Conservation (phyloP, 1,284 basidiomycete species). For the Cutaneotrichosporon daszewskae region DNA sequence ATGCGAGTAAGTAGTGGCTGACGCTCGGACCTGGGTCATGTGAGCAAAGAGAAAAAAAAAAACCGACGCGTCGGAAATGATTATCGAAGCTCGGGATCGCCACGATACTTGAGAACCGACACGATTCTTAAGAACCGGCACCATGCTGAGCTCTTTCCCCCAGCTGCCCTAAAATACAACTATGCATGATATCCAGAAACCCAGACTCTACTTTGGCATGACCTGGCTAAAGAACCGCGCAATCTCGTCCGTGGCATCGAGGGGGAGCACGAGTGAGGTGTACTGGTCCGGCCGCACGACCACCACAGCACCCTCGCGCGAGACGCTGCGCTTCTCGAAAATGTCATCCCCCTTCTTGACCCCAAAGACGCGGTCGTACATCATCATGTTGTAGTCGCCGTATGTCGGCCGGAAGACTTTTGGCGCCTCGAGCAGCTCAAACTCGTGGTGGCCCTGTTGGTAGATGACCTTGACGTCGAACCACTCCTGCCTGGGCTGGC, state of each 20-base stretch:
- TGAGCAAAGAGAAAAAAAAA: too few relatives aligned
- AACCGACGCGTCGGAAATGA: too few relatives aligned
- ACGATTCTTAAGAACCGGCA: too few relatives aligned
- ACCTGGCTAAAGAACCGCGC: conserved; percentile 7
- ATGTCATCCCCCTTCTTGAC: conserved; percentile 11
- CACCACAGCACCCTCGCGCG: conserved; percentile 31
- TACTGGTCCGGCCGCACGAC: conserved; percentile 44
- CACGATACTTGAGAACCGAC: too few relatives aligned
- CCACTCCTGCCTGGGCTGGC: conserved; percentile 3
- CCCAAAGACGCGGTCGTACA: conserved; percentile 23
- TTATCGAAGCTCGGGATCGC: too few relatives aligned
- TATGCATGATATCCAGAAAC: too few relatives aligned
- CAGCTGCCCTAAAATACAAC: too few relatives aligned
- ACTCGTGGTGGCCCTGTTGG: conserved; percentile 25
- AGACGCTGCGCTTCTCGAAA: conserved; percentile 5
- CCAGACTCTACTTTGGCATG: too few relatives aligned
- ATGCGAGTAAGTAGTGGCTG: too few relatives aligned
- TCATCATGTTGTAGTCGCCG: conserved; percentile 5
- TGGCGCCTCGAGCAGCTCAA: conserved; percentile 41
- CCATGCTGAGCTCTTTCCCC: too few relatives aligned
- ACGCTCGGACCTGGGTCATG: too few relatives aligned
- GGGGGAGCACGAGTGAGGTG: conserved; percentile 19
- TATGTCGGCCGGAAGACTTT: conserved; percentile 25
- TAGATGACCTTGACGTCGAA: conserved; percentile 28
- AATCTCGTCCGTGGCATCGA: conserved; percentile 6